Base-by-base conservation (phyloP, 805 yeast genomes). In the Clavispora phyllophila region DNA sequence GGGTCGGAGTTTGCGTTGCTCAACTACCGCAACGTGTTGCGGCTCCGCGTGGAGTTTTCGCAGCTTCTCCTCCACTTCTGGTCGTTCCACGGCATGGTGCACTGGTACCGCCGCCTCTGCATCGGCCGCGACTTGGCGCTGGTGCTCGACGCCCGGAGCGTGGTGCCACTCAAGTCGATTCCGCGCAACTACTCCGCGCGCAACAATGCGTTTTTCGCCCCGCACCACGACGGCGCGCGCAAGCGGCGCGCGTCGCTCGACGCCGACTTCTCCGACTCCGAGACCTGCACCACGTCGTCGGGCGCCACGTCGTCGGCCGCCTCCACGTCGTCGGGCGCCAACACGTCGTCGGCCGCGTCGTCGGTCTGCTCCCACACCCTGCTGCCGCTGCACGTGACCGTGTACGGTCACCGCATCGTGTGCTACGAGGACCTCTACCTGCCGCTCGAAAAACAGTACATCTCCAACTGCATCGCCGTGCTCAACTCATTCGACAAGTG, bases 11-110 rank as follows among this genome's bases (percentile, higher is more conserved):
- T 39, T 28, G 39, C 49, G 12, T 28, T 44, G 35, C 39, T 47
- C 24, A 56, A 60, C 31, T 65, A 64, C 46, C 54, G 58, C 40
- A 69, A 70, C 49, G 51, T 55, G 7, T 57, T 70, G 27, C 55
- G 75, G 28, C 50, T 65, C 8, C 56, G 75, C 32, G 46, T 67
- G n/a, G 75, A 70, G 51, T 55, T 60, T 44, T 56, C 58, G 36
- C 75, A 70, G 47, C 28, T 66, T 15, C 54, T 67, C 17, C 51
- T 70, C 4, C 73, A 68, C 40, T 64, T 64, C 38, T 70, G 74
- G 74, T 65, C 72, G 17, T 68, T 68, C 48, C 53, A 59, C 42
- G 65, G 62, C 2, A 56, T 68, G 65, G 50, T 62, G 13, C 60
- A 63, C 36, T 70, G 75, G 75, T 62, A 44, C 49, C 54, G 72